These are phyloP conservation scores for Waltergamsia citrina DNA, from an alignment of 2,329 filamentous ascomycete species.

Conservation along the genomic window DNA sequence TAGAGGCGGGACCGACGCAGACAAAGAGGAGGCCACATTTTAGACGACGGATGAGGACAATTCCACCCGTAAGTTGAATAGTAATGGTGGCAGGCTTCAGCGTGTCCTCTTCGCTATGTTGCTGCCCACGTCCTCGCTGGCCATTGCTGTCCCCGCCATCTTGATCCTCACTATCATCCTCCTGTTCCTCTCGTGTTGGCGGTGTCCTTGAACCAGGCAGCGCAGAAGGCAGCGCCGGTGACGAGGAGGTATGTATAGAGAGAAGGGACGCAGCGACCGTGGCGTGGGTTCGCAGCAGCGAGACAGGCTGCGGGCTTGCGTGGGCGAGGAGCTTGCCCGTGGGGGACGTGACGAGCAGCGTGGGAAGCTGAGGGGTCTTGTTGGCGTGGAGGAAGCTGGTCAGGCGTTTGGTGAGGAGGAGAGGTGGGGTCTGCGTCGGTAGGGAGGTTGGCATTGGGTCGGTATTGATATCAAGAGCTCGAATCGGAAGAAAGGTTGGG, in stretches of 20 bases:
- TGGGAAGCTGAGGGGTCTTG: constrained; percentile 46
- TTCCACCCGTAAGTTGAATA: constrained; percentile 47
- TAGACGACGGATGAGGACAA: constrained; percentile 49
- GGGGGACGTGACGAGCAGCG: constrained; percentile 48
- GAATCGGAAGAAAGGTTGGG: neutral
- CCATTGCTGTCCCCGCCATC: constrained; percentile 5
- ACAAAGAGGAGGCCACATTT: constrained; percentile 53
- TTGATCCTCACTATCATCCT: constrained; percentile 13
- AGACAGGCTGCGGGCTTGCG: constrained; percentile 44
- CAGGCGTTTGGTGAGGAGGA: constrained; percentile 57
- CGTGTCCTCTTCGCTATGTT: constrained; percentile 6
- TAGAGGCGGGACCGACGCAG: constrained; percentile 39
- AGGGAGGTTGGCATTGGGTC: constrained; percentile 24
- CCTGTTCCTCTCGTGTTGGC: constrained; percentile 9
- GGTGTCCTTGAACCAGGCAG: constrained; percentile 22
- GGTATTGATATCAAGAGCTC: neutral
- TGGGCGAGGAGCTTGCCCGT: constrained; percentile 56
- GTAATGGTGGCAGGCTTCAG: constrained; percentile 37
- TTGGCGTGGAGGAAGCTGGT: constrained; percentile 51
- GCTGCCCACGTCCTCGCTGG: neutral
- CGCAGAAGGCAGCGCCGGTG: constrained; percentile 29
- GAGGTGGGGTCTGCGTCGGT: constrained; percentile 36
- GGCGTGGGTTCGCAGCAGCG: constrained; percentile 50
- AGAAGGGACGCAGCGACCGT: constrained; percentile 55
- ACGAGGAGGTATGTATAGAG: constrained; percentile 42